Conservation (phyloP, 345 rosid species). For the Camelina neglecta region DNA sequence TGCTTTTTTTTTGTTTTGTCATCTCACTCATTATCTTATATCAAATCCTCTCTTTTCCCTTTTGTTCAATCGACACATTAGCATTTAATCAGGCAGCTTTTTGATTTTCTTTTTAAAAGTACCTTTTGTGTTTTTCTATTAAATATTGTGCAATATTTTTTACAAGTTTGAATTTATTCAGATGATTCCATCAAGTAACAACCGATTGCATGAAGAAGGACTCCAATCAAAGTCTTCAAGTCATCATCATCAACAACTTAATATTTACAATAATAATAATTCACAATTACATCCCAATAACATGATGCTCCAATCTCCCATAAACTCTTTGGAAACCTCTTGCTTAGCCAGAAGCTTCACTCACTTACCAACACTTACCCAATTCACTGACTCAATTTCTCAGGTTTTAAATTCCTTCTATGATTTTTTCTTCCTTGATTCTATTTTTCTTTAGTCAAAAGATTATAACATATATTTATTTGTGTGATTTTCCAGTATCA, state of each 20-base stretch:
- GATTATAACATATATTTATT: background rate
- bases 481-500: conserved; percentile 47
- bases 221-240: conserved; percentile 58
- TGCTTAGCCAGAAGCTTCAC: conserved; percentile 34
- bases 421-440: background rate
- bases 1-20: conserved; percentile 2
- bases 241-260: conserved; percentile 30
- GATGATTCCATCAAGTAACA: conserved; percentile 50
- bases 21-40: background rate
- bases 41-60: background rate
- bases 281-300: conserved; percentile 47
- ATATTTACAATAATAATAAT: conserved; percentile 42
- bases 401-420: conserved; percentile 50
- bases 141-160: background rate
- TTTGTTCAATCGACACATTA: conserved; percentile 18
- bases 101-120: conserved; percentile 7
- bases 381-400: conserved; percentile 52
- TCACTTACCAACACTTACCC: conserved; percentile 59
- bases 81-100: conserved; percentile 18
- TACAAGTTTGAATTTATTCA: conserved; percentile 31
- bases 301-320: conserved; percentile 35
- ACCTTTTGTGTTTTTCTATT: conserved; percentile 19
- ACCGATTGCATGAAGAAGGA: conserved; percentile 49
- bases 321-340: conserved; percentile 49
- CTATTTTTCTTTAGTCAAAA: background rate